Percentiles rank a stretch among this genome's conserved stretches.
Conservation (phyloP, 1,284 basidiomycete genomes). For the Puccinia hordei region DNA sequence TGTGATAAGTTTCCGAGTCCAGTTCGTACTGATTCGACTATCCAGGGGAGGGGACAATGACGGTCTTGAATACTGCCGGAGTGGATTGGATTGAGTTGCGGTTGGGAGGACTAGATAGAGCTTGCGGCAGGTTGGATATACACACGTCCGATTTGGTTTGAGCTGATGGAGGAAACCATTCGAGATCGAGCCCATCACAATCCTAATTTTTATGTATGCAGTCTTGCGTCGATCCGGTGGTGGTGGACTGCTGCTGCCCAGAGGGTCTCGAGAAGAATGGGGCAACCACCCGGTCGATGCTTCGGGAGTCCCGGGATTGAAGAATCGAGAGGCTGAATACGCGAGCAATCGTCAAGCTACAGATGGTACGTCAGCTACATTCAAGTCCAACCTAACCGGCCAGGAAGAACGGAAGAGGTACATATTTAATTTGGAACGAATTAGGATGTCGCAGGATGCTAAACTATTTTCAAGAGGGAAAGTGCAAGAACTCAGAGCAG, state of each 20-base stretch:
- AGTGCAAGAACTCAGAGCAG: conserved; percentile 58
- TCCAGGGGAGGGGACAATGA: neutral
- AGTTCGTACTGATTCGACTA: neutral
- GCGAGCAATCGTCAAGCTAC: too few species aligned
- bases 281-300: neutral
- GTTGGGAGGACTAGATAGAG: too few species aligned
- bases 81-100: neutral
- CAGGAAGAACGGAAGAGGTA: too few species aligned
- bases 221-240: too few species aligned
- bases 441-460: conserved; percentile 55
- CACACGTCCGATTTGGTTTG: neutral
- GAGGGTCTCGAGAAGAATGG: too few species aligned
- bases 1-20: neutral
- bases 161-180: neutral
- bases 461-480: conserved; percentile 59
- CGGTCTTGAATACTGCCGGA: neutral
- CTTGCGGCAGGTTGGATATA: neutral
- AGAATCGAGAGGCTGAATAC: too few species aligned
- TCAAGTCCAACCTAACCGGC: too few species aligned
- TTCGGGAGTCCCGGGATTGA: too few species aligned
- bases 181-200: neutral
- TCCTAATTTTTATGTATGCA: neutral
- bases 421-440: too few species aligned
- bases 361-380: too few species aligned
- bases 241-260: too few species aligned